Evolutionary conservation across 2,329 filamentous ascomycete species (phyloP).

Genomic region (Alternaria infectoria): DNA sequence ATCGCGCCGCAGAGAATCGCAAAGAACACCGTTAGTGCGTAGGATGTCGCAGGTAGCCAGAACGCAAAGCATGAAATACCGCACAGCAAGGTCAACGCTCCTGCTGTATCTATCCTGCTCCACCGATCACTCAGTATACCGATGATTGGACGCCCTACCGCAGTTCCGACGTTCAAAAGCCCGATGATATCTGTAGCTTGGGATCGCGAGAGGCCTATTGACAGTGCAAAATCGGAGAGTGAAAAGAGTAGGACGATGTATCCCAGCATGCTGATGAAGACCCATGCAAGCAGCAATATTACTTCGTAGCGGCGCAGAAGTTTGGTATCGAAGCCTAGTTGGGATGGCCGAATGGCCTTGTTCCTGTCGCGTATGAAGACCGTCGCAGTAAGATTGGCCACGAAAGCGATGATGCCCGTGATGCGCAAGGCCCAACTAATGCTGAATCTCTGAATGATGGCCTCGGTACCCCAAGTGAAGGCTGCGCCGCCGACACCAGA

Average conservation of each 20-base stretch:
- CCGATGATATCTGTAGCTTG: conserved; percentile 53
- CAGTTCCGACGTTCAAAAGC: conserved; percentile 57
- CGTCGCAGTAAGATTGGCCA: conserved; percentile 38
- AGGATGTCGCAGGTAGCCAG: conserved; percentile 56
- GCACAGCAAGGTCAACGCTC: conserved; percentile 44
- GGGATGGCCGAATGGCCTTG: conserved; percentile 41
- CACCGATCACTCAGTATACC: conserved; percentile 55
- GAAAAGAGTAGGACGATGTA: conserved; percentile 57
- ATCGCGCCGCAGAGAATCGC: conserved; percentile 51
- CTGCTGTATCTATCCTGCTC: conserved; percentile 53
- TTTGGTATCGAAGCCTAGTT: conserved; percentile 45
- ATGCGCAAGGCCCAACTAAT: conserved; percentile 52
- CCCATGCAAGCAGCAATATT: conserved; percentile 50
- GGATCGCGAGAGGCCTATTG: conserved; percentile 48
- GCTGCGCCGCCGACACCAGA: conserved; percentile 51
- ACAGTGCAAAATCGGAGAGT: conserved; percentile 55
- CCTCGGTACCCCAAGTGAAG: conserved; percentile 37
- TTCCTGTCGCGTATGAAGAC: conserved; percentile 44
- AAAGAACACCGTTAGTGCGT: conserved; percentile 53
- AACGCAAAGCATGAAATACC: background rate
- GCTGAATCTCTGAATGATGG: conserved; percentile 45
- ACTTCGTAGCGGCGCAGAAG: conserved; percentile 47
- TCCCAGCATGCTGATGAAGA: conserved; percentile 55
- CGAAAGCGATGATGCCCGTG: conserved; percentile 45
- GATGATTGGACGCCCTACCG: conserved; percentile 55